A percentile compares a stretch with the other conserved stretches of the same genome.
Conservation (phyloP, 257 asterid genomes). For the Voacanga thouarsii region DNA sequence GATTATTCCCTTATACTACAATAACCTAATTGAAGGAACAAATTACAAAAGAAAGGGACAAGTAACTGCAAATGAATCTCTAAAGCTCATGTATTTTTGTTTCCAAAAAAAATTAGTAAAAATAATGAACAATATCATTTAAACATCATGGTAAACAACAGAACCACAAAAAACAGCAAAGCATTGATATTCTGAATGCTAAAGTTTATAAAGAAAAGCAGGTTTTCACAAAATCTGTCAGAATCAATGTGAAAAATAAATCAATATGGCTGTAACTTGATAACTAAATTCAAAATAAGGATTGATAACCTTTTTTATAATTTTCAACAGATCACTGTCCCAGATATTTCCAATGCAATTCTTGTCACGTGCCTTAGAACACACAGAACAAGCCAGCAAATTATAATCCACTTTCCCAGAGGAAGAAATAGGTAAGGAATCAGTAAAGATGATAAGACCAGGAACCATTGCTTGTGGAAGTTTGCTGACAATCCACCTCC, state of each 20-base stretch:
- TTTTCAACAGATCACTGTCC: slow-evolving; percentile 48
- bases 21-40: background rate
- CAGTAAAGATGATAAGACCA: slow-evolving; percentile 43
- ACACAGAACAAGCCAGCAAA: slow-evolving; percentile 49
- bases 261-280: background rate
- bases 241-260: background rate
- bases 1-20: background rate
- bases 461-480: slow-evolving; percentile 79
- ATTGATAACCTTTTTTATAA: slow-evolving; percentile 54
- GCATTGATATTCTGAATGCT: background rate
- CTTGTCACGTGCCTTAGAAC: slow-evolving; percentile 26
- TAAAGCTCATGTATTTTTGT: background rate
- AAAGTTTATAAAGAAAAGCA: background rate
- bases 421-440: slow-evolving; percentile 70
- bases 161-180: slow-evolving; percentile 1
- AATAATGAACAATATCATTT: background rate
- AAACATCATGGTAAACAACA: background rate
- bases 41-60: background rate
- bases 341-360: slow-evolving; percentile 37
- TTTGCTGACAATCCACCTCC: slow-evolving; percentile 56
- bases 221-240: background rate
- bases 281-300: background rate
- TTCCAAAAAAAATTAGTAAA: background rate
- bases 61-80: slow-evolving; percentile 1
- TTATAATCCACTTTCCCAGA: slow-evolving; percentile 81